Evolutionary conservation across 2,329 filamentous ascomycete genomes (phyloP).

Genomic region (Thermoascus crustaceus): DNA sequence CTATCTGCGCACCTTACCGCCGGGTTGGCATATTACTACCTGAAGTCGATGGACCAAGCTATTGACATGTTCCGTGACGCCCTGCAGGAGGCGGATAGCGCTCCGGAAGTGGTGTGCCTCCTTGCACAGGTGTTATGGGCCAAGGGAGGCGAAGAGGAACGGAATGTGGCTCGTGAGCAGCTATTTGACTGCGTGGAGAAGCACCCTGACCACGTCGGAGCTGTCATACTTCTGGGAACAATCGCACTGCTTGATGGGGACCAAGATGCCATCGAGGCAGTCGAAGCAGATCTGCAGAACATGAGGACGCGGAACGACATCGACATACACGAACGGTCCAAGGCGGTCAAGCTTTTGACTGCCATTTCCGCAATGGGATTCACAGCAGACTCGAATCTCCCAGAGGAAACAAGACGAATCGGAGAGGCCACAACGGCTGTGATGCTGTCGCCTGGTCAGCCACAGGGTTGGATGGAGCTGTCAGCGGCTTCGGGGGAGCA

Average conservation of each 20-base stretch:
- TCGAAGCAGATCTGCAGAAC: slow-evolving; percentile 65
- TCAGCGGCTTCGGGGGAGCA: slow-evolving; percentile 49
- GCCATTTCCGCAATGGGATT: slow-evolving; percentile 57
- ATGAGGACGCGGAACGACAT: slow-evolving; percentile 62
- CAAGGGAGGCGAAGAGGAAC: slow-evolving; percentile 65
- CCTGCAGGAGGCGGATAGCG: slow-evolving; percentile 63
- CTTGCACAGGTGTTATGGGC: slow-evolving; percentile 92
- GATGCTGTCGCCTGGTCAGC: slow-evolving; percentile 70
- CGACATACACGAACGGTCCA: slow-evolving; percentile 54
- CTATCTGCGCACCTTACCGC: slow-evolving; percentile 80
- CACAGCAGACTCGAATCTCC: slow-evolving; percentile 33
- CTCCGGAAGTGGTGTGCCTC: slow-evolving; percentile 78
- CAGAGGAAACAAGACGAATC: slow-evolving; percentile 44
- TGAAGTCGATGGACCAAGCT: slow-evolving; percentile 56
- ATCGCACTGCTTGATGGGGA: slow-evolving; percentile 78
- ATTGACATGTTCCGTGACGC: slow-evolving; percentile 74
- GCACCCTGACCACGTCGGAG: slow-evolving; percentile 66
- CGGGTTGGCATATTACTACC: slow-evolving; percentile 73
- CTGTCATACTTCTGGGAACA: slow-evolving; percentile 71
- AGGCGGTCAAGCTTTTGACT: slow-evolving; percentile 67
- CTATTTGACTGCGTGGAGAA: slow-evolving; percentile 73
- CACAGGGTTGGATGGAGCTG: slow-evolving; percentile 73
- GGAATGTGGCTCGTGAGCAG: slow-evolving; percentile 66
- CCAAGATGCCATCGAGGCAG: slow-evolving; percentile 68
- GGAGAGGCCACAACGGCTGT: slow-evolving; percentile 66